Percentiles rank a stretch among this genome's conserved stretches.
Conservation (phyloP, 2,329 filamentous ascomycete species). For the Trichoderma semiorbis region DNA sequence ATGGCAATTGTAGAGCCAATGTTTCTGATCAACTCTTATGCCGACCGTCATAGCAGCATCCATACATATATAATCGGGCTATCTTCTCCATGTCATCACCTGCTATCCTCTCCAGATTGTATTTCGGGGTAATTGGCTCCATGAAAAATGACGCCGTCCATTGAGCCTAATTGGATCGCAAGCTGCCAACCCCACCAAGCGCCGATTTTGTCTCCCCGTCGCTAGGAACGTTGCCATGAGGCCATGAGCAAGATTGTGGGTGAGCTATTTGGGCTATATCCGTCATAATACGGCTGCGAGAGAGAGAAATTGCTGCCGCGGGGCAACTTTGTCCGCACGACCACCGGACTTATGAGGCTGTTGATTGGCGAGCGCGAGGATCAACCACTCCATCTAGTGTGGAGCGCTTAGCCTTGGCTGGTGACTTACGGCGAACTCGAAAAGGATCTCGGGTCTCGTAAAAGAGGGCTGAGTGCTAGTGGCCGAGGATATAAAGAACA, state of each 20-base stretch:
- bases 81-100: neutral
- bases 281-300: neutral
- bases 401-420: neutral
- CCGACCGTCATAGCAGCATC: neutral
- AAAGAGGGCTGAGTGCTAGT: neutral
- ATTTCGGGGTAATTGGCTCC: constrained; percentile 1
- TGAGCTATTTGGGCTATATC: neutral
- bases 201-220: neutral
- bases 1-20: neutral
- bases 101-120: neutral
- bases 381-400: neutral
- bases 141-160: neutral
- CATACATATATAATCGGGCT: neutral
- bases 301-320: constrained; percentile 10
- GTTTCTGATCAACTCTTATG: neutral
- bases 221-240: neutral
- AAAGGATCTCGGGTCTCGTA: neutral
- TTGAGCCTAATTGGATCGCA: constrained; percentile 16
- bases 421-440: neutral
- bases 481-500: neutral
- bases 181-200: neutral
- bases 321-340: constrained; percentile 18
- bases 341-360: neutral
- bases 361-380: constrained; percentile 10
- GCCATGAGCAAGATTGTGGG: neutral